Base-by-base conservation (phyloP, 1,284 basidiomycete species). In the Cerrena zonata region DNA sequence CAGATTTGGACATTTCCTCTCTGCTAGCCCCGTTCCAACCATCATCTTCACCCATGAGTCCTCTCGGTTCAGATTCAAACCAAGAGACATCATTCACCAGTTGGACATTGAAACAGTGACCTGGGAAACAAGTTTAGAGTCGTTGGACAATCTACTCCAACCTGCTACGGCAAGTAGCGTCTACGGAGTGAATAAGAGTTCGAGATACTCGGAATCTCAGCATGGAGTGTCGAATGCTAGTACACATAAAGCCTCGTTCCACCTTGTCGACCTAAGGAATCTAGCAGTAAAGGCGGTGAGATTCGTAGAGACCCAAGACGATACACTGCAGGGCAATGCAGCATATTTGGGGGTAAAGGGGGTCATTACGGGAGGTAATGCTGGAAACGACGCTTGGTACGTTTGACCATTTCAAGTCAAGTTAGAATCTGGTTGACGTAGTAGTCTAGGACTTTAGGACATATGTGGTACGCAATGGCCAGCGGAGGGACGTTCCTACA, bases 311-410 rank as follows among this genome's bases (percentile, higher is more conserved):
- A 42, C 42, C 12, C 42, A 23, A 4, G 24, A 39, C n/a, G 56
- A 57, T 18, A 50, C 47, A 2, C 22, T 61, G 7, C 47, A 44
- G 5, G 40, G 43, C 21, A 58, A 56, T 27, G 56, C 62, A 3
- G 49, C 47, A 23, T 50, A 54, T 19, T 53, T 64, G 4, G 39
- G 42, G 1, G 55, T 65, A 5, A 44, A 53, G 18, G 56, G 55
- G 22, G 52, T 57, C 5, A 49, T 37, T 0, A 50, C 53, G 34
- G 50, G 54, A 4, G 50, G 48, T 34, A 61, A 64, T 50, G 67
- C 69, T 10, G 69, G 68, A 19, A 69, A 63, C 40, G 69, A 69
- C 34, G 67, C 65, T 61, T 61, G 63, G 69, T 67, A 49, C 37
- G 67, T 56, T 15, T 13, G 4, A 46, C n/a, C n/a, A n/a, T n/a